Evolutionary conservation across 2,329 filamentous ascomycete genomes (phyloP).

Genomic region (Pseudonectria buxi): DNA sequence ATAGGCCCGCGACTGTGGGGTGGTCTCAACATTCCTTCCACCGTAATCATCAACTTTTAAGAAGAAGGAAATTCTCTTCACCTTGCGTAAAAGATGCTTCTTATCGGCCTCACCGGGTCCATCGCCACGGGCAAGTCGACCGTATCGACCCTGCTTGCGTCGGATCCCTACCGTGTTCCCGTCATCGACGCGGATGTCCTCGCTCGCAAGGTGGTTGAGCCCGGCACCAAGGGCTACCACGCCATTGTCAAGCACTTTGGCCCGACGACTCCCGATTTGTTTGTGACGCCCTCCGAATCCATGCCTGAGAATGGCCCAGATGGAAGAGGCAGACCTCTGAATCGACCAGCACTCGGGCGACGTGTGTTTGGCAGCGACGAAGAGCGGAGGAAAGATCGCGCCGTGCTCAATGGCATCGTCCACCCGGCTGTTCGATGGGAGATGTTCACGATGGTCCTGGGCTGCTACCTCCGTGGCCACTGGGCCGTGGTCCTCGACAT

Average conservation of each 20-base stretch:
- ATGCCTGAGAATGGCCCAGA: constrained; percentile 47
- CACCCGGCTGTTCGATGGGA: constrained; percentile 82
- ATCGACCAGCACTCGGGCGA: constrained; percentile 76
- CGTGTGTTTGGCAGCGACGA: constrained; percentile 78
- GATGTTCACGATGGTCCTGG: constrained; percentile 70
- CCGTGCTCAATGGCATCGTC: constrained; percentile 79
- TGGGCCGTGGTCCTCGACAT: constrained; percentile 94
- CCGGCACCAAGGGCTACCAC: constrained; percentile 76
- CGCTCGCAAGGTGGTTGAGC: constrained; percentile 89
- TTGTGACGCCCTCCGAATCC: constrained; percentile 52
- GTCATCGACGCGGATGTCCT: constrained; percentile 91
- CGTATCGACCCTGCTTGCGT: constrained; percentile 74
- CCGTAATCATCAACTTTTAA: not conserved
- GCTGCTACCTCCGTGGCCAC: constrained; percentile 64
- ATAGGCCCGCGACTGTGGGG: constrained; percentile 46
- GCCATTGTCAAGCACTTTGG: constrained; percentile 78
- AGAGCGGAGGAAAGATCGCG: constrained; percentile 63
- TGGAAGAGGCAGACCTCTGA: constrained; percentile 67
- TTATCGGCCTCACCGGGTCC: constrained; percentile 92
- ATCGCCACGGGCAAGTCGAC: constrained; percentile 99
- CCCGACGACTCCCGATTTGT: constrained; percentile 76
- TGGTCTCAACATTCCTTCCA: constrained; percentile 38
- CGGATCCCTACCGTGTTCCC: constrained; percentile 76
- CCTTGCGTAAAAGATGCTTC: constrained; percentile 57
- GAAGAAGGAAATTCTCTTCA: not conserved